These are phyloP conservation scores for Phytopythium delawarense DNA, from an alignment of 352 stramenopile genomes.

Conservation along the genomic window DNA sequence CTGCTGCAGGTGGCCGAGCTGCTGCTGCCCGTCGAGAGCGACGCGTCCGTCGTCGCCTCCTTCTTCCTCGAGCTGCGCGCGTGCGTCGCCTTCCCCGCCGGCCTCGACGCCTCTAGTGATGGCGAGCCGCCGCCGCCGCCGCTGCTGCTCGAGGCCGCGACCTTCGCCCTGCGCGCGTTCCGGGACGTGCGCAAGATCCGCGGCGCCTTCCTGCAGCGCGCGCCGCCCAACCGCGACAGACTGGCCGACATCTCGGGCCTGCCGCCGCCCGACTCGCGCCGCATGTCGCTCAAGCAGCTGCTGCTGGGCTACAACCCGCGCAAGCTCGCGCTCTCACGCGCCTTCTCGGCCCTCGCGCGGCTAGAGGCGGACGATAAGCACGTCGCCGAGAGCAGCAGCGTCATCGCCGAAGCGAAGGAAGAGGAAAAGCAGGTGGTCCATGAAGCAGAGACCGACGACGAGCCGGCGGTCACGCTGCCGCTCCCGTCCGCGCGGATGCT, in stretches of 20 bases:
- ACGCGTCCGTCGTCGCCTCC: slow-evolving; percentile 26
- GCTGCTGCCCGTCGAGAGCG: slow-evolving; percentile 55
- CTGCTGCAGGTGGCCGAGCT: slow-evolving; percentile 61
- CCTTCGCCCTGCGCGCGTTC: slow-evolving; percentile 26
- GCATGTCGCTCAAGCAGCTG: slow-evolving; percentile 75
- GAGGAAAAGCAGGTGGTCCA: neutral
- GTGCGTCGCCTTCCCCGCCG: slow-evolving; percentile 22
- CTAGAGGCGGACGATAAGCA: neutral
- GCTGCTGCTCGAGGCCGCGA: slow-evolving; percentile 9
- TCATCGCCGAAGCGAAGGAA: neutral
- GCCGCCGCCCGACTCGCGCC: slow-evolving; percentile 34
- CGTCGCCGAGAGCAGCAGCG: neutral
- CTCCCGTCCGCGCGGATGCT: neutral
- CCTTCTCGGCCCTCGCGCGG: slow-evolving; percentile 31
- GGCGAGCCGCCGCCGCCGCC: neutral
- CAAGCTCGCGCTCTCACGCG: slow-evolving; percentile 63
- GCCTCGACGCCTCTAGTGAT: neutral
- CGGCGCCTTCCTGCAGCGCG: slow-evolving; percentile 49
- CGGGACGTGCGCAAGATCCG: slow-evolving; percentile 49
- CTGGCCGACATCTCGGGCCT: slow-evolving; percentile 43
- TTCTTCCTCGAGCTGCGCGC: slow-evolving; percentile 65
- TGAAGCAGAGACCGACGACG: neutral
- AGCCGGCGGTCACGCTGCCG: neutral
- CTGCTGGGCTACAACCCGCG: slow-evolving; percentile 66
- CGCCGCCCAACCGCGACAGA: slow-evolving; percentile 39